Percentiles rank a stretch among this genome's conserved stretches.
phyloP scores from a whole-genome alignment of 768 basidiomycete genomes.

The Xerocomellus amylosporus region DNA sequence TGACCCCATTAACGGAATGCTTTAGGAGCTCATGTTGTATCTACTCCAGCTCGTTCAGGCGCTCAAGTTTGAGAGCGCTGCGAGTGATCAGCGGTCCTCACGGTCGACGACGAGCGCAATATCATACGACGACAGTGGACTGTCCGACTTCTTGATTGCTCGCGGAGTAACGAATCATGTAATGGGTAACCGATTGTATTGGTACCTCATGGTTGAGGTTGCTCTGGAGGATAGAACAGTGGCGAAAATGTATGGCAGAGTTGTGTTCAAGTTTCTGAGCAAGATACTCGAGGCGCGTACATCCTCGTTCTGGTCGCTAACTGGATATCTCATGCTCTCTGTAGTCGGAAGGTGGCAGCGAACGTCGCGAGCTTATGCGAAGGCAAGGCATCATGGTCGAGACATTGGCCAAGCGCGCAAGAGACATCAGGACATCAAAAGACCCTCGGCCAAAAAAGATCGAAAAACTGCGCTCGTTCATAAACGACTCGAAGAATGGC shows the following conservation, averaged over 20 bases:
- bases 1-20: background rate
- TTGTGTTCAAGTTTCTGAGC: conserved; percentile 87
- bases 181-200: conserved; percentile 89
- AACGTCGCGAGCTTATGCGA: conserved; percentile 84
- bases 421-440: conserved; percentile 84
- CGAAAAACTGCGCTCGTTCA: conserved; percentile 83
- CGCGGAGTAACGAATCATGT: conserved; percentile 81
- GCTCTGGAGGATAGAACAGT: conserved; percentile 81
- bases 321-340: background rate
- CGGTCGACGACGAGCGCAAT: conserved; percentile 69
- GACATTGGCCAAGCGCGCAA: conserved; percentile 79
- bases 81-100: conserved; percentile 73
- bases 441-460: conserved; percentile 97
- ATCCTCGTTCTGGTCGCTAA: background rate
- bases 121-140: conserved; percentile 87
- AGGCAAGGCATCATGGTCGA: conserved; percentile 89
- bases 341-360: conserved; percentile 71
- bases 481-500: conserved; percentile 83
- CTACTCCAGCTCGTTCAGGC: conserved; percentile 96
- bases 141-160: conserved; percentile 88
- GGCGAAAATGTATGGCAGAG: conserved; percentile 91
- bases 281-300: conserved; percentile 75
- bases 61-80: conserved; percentile 89
- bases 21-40: conserved; percentile 87
- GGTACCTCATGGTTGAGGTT: conserved; percentile 98